Percentiles rank a stretch among this genome's conserved stretches.
phyloP scores from a whole-genome alignment of 176 grass and related monocot species.

The Aegilops bicornis region DNA sequence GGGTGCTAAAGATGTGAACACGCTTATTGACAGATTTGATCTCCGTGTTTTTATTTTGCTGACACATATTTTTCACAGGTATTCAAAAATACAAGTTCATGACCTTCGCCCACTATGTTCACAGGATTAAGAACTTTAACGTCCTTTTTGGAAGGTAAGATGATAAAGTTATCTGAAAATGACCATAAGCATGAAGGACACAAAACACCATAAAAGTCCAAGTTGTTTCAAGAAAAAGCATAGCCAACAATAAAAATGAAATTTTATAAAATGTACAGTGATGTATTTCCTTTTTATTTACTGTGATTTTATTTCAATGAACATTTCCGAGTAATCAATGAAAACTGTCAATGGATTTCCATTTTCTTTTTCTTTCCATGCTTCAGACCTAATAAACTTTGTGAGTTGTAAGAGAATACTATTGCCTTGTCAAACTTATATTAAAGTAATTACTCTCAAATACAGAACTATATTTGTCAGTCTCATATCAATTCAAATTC shows the following conservation, averaged over 20 bases:
- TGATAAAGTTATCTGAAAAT: not conserved
- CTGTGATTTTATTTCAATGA: not conserved
- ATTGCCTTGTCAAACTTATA: not conserved
- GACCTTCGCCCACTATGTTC: not conserved
- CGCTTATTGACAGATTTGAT: not conserved
- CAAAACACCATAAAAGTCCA: not conserved
- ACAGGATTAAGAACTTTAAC: not conserved
- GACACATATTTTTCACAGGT: not conserved
- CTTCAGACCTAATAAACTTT: not conserved
- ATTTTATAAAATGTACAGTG: not conserved
- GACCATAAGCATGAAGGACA: not conserved
- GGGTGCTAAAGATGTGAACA: slow-evolving; percentile 2
- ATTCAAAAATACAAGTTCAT: not conserved
- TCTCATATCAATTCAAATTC: not conserved
- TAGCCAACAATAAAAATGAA: not conserved
- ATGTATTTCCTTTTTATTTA: not conserved
- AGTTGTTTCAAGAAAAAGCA: not conserved
- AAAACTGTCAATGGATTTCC: not conserved
- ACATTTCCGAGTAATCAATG: not conserved
- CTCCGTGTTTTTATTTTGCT: not conserved
- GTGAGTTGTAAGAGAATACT: not conserved
- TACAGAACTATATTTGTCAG: not conserved
- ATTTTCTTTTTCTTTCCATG: not conserved
- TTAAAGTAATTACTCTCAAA: not conserved
- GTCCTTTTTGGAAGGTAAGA: slow-evolving; percentile 1